phyloP scores from a whole-genome alignment of 345 rosid species.

The Lepidium didymum region DNA sequence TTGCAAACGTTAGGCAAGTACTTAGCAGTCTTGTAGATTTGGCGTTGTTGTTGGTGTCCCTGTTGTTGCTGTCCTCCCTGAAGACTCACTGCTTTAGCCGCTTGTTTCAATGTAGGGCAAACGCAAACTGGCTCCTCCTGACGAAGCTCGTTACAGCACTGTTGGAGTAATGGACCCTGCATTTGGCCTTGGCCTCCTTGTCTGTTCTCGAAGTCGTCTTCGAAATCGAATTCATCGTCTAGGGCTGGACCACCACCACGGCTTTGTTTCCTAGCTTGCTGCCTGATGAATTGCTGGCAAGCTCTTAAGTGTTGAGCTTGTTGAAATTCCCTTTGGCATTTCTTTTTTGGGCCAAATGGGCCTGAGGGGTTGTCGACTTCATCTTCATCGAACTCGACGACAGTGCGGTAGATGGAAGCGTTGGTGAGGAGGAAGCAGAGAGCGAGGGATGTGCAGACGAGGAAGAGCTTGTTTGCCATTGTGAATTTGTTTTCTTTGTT shows the following conservation, averaged over 20 bases:
- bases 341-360: not conserved
- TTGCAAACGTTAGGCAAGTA: constrained; percentile 7
- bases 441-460: constrained; percentile 14
- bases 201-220: not conserved
- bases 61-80: not conserved
- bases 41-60: not conserved
- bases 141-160: constrained; percentile 9
- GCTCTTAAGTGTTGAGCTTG: not conserved
- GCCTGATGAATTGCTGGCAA: not conserved
- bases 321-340: not conserved
- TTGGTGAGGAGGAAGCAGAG: constrained; percentile 18
- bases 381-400: constrained; percentile 21
- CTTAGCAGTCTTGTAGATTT: not conserved
- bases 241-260: not conserved
- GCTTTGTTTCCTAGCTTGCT: not conserved
- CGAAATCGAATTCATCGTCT: not conserved
- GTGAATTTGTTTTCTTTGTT: not conserved
- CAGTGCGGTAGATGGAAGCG: constrained; percentile 28
- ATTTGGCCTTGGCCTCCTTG: no score
- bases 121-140: not conserved
- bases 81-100: not conserved
- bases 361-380: not conserved
- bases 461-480: constrained; percentile 24
- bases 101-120: not conserved
- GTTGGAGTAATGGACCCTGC: not conserved